Percentiles rank a stretch among this genome's conserved stretches.
Evolutionary conservation across 805 yeast genomes (phyloP).

Genomic region (Myxozyma geophila): DNA sequence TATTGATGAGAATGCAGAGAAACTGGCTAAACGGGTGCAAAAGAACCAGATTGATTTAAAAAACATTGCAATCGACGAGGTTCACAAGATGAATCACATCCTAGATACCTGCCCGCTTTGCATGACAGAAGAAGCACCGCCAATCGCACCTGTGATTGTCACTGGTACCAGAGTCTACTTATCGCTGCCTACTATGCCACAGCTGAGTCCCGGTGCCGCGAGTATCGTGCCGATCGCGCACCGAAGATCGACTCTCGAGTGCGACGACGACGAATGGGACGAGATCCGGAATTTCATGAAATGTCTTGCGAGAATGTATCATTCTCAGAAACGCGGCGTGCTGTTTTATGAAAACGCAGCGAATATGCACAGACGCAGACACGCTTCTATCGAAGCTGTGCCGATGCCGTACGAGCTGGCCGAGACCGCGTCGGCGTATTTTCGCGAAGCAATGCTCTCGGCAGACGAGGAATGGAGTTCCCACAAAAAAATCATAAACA

Average conservation of each 20-base stretch:
- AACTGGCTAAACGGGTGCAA: constrained; percentile 45
- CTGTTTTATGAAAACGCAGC: constrained; percentile 55
- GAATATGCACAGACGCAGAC: constrained; percentile 41
- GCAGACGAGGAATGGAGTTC: constrained; percentile 49
- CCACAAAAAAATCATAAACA: constrained; percentile 50
- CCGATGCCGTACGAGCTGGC: constrained; percentile 49
- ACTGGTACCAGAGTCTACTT: constrained; percentile 49
- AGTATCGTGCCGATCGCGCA: constrained; percentile 53
- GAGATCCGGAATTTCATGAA: constrained; percentile 53
- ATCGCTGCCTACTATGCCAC: constrained; percentile 51
- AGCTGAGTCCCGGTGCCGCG: constrained; percentile 45
- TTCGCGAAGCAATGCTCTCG: constrained; percentile 50
- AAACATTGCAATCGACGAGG: constrained; percentile 41
- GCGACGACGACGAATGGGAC: constrained; percentile 52
- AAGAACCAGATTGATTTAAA: constrained; percentile 44
- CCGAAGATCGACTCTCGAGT: constrained; percentile 47
- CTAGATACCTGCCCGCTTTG: constrained; percentile 50
- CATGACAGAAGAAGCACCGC: constrained; percentile 40
- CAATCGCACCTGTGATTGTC: constrained; percentile 45
- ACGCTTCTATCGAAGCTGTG: constrained; percentile 52
- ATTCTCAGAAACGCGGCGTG: constrained; percentile 45
- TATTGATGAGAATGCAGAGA: constrained; percentile 51
- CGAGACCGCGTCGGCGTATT: constrained; percentile 48
- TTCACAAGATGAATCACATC: constrained; percentile 42
- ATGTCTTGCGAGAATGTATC: constrained; percentile 50